Evolutionary conservation across 2,329 filamentous ascomycete genomes (phyloP).

Genomic region (Daldinia sp.): DNA sequence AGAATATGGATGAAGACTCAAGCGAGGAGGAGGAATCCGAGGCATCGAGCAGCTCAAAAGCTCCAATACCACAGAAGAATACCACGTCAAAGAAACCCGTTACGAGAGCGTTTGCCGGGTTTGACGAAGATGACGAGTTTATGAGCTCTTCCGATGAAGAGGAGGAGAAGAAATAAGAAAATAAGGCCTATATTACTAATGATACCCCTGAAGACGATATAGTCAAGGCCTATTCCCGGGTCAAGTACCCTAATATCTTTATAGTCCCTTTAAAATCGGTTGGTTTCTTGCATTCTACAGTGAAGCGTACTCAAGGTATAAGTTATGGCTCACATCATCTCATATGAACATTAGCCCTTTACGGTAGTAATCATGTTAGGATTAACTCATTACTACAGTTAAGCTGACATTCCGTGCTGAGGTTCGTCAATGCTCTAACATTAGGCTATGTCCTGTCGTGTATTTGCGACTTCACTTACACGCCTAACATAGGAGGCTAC

Average conservation of each 20-base stretch:
- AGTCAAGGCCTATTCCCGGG: neutral
- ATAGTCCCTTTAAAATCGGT: neutral
- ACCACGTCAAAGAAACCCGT: slow-evolving; percentile 53
- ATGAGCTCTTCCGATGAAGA: slow-evolving; percentile 76
- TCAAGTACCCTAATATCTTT: neutral
- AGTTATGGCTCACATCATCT: neutral
- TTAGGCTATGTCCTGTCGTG: neutral
- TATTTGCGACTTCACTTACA: neutral
- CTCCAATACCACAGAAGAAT: slow-evolving; percentile 61
- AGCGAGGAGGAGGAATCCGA: slow-evolving; percentile 55
- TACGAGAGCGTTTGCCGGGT: slow-evolving; percentile 73
- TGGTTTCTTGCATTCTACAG: neutral
- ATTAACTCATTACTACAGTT: neutral
- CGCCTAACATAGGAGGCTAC: neutral
- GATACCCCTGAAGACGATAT: slow-evolving; percentile 26
- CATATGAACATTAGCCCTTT: neutral
- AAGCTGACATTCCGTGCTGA: neutral
- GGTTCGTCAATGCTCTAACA: neutral
- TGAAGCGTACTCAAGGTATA: neutral
- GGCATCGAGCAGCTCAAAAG: slow-evolving; percentile 58
- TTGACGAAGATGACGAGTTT: slow-evolving; percentile 83
- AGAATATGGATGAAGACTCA: slow-evolving; percentile 51
- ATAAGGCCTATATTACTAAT: slow-evolving; percentile 7
- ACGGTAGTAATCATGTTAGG: neutral
- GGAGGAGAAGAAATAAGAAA: slow-evolving; percentile 47